These are phyloP conservation scores for Lomentospora prolificans DNA, from an alignment of 2,329 filamentous ascomycete species.

Conservation along the genomic window DNA sequence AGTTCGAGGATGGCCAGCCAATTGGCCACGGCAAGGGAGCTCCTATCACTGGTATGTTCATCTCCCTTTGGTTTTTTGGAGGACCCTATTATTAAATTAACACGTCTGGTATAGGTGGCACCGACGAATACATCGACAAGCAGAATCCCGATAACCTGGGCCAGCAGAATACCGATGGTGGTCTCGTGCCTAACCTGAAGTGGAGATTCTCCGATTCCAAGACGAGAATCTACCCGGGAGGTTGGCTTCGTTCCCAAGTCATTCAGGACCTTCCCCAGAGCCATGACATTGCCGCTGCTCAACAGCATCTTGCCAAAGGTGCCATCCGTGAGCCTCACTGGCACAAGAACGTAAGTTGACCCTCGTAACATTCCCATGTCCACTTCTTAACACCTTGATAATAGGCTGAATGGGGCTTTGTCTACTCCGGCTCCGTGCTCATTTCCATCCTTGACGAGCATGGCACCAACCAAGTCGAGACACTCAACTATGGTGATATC, in stretches of 20 bases:
- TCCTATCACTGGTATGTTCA: constrained; percentile 42
- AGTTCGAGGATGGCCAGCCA: constrained; percentile 43
- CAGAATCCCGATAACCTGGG: constrained; percentile 57
- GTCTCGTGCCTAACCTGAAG: constrained; percentile 56
- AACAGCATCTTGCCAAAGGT: constrained; percentile 59
- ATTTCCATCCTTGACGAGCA: constrained; percentile 54
- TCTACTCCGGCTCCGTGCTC: constrained; percentile 47
- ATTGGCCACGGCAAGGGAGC: constrained; percentile 48
- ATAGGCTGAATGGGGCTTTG: constrained; percentile 57
- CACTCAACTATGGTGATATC: constrained; percentile 51
- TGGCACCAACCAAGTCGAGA: constrained; percentile 44
- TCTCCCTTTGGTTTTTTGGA: neutral
- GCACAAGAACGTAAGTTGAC: constrained; percentile 53
- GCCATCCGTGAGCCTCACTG: constrained; percentile 57
- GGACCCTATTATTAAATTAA: neutral
- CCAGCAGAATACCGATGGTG: constrained; percentile 50
- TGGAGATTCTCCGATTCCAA: constrained; percentile 62
- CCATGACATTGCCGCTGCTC: constrained; percentile 56
- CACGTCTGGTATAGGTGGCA: constrained; percentile 41
- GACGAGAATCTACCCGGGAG: constrained; percentile 50
- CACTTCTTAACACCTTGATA: too few relatives aligned
- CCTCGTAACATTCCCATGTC: too few relatives aligned
- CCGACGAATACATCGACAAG: constrained; percentile 49
- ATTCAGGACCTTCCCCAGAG: constrained; percentile 56
- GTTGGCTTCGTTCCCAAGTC: constrained; percentile 58